Evolutionary conservation across 257 asterid genomes (phyloP).

Genomic region (Ajuga chamaepitys): DNA sequence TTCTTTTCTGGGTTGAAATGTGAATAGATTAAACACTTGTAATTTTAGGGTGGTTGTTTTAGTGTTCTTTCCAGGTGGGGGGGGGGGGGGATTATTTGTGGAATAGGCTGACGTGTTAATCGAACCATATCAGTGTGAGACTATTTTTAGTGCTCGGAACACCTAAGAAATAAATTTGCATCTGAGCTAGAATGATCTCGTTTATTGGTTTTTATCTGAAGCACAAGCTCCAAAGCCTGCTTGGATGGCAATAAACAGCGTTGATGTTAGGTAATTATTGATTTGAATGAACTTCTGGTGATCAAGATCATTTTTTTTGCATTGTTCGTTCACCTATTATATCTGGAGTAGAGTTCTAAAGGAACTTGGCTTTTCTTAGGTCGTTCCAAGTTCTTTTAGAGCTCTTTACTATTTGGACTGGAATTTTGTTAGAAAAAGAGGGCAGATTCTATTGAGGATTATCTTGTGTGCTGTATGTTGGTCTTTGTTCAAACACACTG

Average conservation of each 20-base stretch:
- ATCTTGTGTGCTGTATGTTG: not conserved
- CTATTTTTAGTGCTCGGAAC: not conserved
- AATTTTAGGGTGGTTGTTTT: not conserved
- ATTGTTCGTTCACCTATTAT: not conserved
- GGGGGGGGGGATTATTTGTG: too few relatives aligned
- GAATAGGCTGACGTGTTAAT: not conserved
- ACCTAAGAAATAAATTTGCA: not conserved
- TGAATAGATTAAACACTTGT: not conserved
- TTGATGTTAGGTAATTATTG: too few relatives aligned
- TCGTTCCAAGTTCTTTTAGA: not conserved
- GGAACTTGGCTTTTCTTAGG: not conserved
- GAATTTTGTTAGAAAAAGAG: not conserved
- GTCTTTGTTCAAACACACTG: not conserved
- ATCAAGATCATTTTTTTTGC: not conserved
- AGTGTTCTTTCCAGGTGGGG: not conserved
- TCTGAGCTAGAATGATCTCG: not conserved
- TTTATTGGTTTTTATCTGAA: not conserved
- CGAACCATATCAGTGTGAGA: not conserved
- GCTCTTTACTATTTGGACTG: not conserved
- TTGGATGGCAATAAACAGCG: not conserved
- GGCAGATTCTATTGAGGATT: not conserved
- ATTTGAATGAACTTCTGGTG: not conserved
- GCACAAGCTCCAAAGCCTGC: not conserved
- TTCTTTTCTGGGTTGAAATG: slow-evolving; percentile 3
- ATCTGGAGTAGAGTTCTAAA: not conserved